phyloP scores from a whole-genome alignment of 1,284 basidiomycete genomes.

The Cerrena zonata region DNA sequence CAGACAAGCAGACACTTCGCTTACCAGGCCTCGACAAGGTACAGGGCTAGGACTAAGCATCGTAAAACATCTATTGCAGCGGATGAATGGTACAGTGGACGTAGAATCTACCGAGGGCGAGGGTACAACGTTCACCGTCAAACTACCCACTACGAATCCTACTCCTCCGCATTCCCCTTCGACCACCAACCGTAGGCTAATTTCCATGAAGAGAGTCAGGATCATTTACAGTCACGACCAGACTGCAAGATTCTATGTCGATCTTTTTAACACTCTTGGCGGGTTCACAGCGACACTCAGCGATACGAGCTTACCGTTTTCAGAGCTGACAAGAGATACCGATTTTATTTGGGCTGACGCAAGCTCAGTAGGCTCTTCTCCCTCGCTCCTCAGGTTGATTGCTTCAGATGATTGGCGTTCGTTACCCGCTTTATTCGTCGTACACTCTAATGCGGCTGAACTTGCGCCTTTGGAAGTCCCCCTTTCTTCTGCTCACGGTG shows the following conservation, averaged over 20 bases:
- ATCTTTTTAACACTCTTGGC: constrained; percentile 20
- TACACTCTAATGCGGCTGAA: constrained; percentile 20
- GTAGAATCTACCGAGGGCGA: constrained; percentile 24
- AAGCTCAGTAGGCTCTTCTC: constrained; percentile 14
- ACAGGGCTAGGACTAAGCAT: constrained; percentile 29
- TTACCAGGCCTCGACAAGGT: constrained; percentile 25
- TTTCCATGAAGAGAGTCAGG: constrained; percentile 17
- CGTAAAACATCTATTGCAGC: constrained; percentile 29
- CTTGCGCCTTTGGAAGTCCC: constrained; percentile 20
- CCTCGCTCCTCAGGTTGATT: constrained; percentile 18
- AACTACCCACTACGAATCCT: constrained; percentile 17
- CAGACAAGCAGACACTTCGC: constrained; percentile 26
- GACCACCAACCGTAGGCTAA: not conserved
- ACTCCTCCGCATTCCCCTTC: constrained; percentile 15
- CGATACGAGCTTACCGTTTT: constrained; percentile 6
- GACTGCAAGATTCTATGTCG: constrained; percentile 18
- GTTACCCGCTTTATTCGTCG: constrained; percentile 18
- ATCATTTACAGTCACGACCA: constrained; percentile 20
- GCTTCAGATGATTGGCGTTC: not conserved
- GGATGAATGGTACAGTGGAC: constrained; percentile 27
- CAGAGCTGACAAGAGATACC: constrained; percentile 14
- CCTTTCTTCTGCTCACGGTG: constrained; percentile 17
- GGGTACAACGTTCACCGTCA: constrained; percentile 25
- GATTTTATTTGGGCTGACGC: constrained; percentile 26
- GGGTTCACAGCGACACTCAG: constrained; percentile 11